A percentile compares a stretch with the other conserved stretches of the same genome.
These are phyloP conservation scores for Leccinum pallidistipes DNA, from an alignment of 1,284 basidiomycete species.

Conservation along the genomic window DNA sequence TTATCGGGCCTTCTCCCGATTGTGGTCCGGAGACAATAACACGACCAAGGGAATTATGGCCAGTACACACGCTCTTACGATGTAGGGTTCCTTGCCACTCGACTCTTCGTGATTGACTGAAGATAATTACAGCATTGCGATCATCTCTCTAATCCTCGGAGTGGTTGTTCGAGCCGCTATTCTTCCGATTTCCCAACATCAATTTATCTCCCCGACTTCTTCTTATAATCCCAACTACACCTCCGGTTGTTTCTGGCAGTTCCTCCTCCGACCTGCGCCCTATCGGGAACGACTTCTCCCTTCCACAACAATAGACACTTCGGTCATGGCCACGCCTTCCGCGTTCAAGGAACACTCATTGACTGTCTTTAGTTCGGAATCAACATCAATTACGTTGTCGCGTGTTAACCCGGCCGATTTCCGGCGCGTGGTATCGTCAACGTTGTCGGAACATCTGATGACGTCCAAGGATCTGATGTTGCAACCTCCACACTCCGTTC, in stretches of 20 bases:
- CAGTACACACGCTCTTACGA: slow-evolving; percentile 56
- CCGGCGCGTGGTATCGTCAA: slow-evolving; percentile 25
- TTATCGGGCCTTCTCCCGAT: slow-evolving; percentile 46
- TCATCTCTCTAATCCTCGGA: slow-evolving; percentile 67
- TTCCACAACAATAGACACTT: slow-evolving; percentile 32
- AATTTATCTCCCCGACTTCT: slow-evolving; percentile 18
- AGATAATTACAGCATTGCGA: slow-evolving; percentile 50
- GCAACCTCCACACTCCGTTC: slow-evolving; percentile 36
- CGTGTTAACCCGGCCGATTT: slow-evolving; percentile 19
- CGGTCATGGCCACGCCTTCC: slow-evolving; percentile 38
- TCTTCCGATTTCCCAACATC: slow-evolving; percentile 43
- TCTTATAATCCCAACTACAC: slow-evolving; percentile 19
- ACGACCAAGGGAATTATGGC: slow-evolving; percentile 38
- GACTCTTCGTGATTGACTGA: slow-evolving; percentile 12
- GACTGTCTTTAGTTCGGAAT: slow-evolving; percentile 45
- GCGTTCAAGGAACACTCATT: slow-evolving; percentile 56
- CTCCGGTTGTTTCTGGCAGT: slow-evolving; percentile 31
- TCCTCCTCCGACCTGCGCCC: slow-evolving; percentile 31
- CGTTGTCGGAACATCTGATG: slow-evolving; percentile 37
- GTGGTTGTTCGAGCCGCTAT: slow-evolving; percentile 58
- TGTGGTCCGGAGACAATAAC: slow-evolving; percentile 43
- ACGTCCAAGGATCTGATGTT: slow-evolving; percentile 41
- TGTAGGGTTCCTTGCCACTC: slow-evolving; percentile 45
- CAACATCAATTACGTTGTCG: slow-evolving; percentile 28
- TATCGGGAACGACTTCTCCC: slow-evolving; percentile 41